Evolutionary conservation across 352 stramenopile genomes (phyloP).

Genomic region (Globisporangium viniferum): DNA sequence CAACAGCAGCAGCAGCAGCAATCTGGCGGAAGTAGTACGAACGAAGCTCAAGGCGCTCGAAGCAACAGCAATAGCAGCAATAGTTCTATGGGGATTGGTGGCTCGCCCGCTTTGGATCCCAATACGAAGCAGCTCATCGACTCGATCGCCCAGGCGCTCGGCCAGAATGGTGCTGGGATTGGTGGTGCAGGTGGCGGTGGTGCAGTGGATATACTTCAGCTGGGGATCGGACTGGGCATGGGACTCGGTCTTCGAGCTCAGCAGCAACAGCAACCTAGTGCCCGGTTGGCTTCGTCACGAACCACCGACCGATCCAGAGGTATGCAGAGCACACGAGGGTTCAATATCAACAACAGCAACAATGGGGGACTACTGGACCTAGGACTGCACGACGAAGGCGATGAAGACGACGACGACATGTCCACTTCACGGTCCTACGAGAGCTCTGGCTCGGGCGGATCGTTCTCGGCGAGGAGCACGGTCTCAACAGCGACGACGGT

Average conservation of each 20-base stretch:
- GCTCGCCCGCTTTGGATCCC: slow-evolving; percentile 23
- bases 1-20: slow-evolving; percentile 1
- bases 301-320: slow-evolving; percentile 8
- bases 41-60: slow-evolving; percentile 7
- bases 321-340: neutral
- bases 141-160: slow-evolving; percentile 71
- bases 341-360: neutral
- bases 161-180: slow-evolving; percentile 19
- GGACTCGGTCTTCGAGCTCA: slow-evolving; percentile 80
- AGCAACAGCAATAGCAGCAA: neutral
- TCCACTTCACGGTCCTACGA: slow-evolving; percentile 29
- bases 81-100: neutral
- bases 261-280: slow-evolving; percentile 28
- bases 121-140: slow-evolving; percentile 71
- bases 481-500: slow-evolving; percentile 43
- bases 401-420: slow-evolving; percentile 23
- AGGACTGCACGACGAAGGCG: slow-evolving; percentile 17
- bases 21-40: neutral
- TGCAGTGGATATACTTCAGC: slow-evolving; percentile 66
- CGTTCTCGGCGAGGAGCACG: slow-evolving; percentile 29
- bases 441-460: slow-evolving; percentile 23
- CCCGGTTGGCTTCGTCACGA: neutral
- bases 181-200: slow-evolving; percentile 16
- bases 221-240: slow-evolving; percentile 87
- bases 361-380: slow-evolving; percentile 2